Evolutionary conservation across 768 basidiomycete species (phyloP).

Genomic region (Lactifluus subvellereus): DNA sequence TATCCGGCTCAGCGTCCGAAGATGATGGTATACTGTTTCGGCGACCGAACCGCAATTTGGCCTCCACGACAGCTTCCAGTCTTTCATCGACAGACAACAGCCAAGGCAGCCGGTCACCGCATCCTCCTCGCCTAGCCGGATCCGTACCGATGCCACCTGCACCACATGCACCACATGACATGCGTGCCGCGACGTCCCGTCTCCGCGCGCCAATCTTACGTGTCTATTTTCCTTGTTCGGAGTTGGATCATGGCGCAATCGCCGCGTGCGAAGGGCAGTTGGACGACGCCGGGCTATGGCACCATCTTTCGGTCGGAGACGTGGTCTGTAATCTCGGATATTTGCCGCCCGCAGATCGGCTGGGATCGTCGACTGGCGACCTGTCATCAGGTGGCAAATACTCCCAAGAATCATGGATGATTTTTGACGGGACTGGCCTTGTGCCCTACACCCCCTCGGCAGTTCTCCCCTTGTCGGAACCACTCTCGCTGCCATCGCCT

Average conservation of each 20-base stretch:
- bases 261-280: conserved; percentile 64
- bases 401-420: conserved; percentile 51
- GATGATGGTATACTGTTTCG: background rate
- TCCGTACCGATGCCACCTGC: conserved; percentile 27
- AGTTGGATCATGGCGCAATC: conserved; percentile 44
- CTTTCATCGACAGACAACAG: conserved; percentile 20
- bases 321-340: conserved; percentile 78
- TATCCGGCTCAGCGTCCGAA: conserved; percentile 8
- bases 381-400: conserved; percentile 20
- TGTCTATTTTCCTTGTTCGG: conserved; percentile 66
- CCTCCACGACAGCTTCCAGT: conserved; percentile 12
- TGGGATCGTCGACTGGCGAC: conserved; percentile 16
- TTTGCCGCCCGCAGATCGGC: conserved; percentile 41
- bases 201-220: conserved; percentile 67
- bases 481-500: conserved; percentile 64
- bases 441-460: conserved; percentile 54
- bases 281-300: conserved; percentile 61
- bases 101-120: conserved; percentile 27
- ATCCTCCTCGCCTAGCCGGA: conserved; percentile 1
- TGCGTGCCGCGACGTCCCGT: conserved; percentile 52
- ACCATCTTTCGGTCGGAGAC: conserved; percentile 70
- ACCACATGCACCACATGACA: conserved; percentile 48
- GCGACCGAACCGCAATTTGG: conserved; percentile 1
- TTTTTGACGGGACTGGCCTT: conserved; percentile 64
- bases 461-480: conserved; percentile 48